Evolutionary conservation across 768 basidiomycete genomes (phyloP).

Genomic region (Psilocybe subaeruginosa): DNA sequence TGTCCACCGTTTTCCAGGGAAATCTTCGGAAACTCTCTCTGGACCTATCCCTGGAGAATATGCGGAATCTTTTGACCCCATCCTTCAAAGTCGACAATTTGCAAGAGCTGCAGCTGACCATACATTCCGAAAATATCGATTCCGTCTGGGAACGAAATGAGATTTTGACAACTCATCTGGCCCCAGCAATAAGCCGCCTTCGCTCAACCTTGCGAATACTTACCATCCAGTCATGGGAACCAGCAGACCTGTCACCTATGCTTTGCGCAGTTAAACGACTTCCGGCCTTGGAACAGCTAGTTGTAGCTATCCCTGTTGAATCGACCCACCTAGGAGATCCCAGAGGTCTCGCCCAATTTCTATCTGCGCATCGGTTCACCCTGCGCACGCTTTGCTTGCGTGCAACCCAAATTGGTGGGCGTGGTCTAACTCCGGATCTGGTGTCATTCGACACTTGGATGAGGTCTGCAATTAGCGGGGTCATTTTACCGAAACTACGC

Average conservation of each 20-base stretch:
- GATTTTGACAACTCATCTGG: constrained; percentile 39
- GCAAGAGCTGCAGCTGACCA: constrained; percentile 44
- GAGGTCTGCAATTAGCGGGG: constrained; percentile 28
- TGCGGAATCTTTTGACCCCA: constrained; percentile 34
- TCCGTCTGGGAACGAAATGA: constrained; percentile 25
- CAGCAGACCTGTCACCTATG: constrained; percentile 45
- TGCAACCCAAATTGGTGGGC: constrained; percentile 43
- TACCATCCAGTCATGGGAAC: constrained; percentile 45
- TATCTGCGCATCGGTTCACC: constrained; percentile 35
- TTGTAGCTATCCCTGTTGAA: constrained; percentile 43
- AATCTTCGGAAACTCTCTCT: constrained; percentile 44
- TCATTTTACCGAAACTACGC: constrained; percentile 29
- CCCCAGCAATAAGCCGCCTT: constrained; percentile 40
- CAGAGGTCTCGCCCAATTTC: constrained; percentile 35
- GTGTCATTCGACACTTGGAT: constrained; percentile 42
- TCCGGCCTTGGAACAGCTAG: constrained; percentile 36
- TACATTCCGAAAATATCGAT: constrained; percentile 39
- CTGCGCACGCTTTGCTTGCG: constrained; percentile 42
- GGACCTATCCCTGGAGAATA: constrained; percentile 46
- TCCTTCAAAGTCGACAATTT: constrained; percentile 32
- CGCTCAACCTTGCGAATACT: constrained; percentile 39
- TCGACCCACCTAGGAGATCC: constrained; percentile 45
- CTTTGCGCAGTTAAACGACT: constrained; percentile 37
- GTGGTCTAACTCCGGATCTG: constrained; percentile 30
- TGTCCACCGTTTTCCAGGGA: constrained; percentile 36